Base-by-base conservation (phyloP, 208 protist genomes). In the Leishmania braziliensis region DNA sequence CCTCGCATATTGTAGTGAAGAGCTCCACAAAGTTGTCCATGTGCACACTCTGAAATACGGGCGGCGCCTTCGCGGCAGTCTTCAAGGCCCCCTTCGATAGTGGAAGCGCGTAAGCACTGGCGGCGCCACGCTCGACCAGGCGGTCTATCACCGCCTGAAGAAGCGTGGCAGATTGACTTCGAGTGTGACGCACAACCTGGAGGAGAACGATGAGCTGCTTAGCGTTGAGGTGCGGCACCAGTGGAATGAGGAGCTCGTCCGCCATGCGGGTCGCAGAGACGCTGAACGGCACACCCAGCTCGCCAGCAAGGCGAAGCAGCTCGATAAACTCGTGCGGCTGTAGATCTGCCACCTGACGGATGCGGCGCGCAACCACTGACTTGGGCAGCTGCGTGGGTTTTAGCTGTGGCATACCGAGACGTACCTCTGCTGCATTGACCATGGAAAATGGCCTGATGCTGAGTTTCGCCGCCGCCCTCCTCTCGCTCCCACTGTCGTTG, bases 271-370 rank as follows among this genome's bases (percentile, higher is more conserved):
- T 68, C 16, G 90, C 70, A 23, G 90, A 91, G 26, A 84, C 74
- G 62, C 88, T 70, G 51, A 93, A 94, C 8, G 88, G 78, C 4
- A 93, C 82, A 46, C 89, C 88, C 14, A 96, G 65, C 18, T 96
- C 93, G 3, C 89, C 90, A 8, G 89, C 79, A 75, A 95, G 85
- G 63, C n/a, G 79, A 26, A 96, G 78, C 60, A 95, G 82, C n/a
- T 86, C 83, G 46, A 95, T 77, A 18, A 95, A 84, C 79, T 94
- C 89, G 5, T 78, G 46, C 20, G 80, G 77, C 5, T 73, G 76
- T 48, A 95, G 68, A 60, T 92, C 86, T 3, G 86, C 74, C 6
- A 91, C 80, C n/a, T 72, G 82, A 46, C 69, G 62, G n/a, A 93
- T 77, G 58, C 89, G 90, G 12, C 65, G 58, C n/a, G 48, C 48